Base-by-base conservation (phyloP, 2,329 filamentous ascomycete genomes). In the Xylariaceae sp. region DNA sequence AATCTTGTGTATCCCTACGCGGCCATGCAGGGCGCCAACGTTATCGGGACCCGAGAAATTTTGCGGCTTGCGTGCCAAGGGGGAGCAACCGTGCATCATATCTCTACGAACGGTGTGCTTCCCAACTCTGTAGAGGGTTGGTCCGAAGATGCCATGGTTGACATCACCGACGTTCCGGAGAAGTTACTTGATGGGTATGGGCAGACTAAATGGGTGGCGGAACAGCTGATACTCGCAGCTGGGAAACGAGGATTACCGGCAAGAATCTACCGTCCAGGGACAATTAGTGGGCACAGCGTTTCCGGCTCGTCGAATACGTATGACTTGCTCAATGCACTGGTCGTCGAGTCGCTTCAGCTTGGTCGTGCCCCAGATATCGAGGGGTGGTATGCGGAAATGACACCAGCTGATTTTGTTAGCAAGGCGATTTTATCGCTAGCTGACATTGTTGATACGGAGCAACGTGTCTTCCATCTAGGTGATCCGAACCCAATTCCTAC, bases 1-100 rank as follows among this genome's bases (percentile, higher is more conserved):
- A 91, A 91, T 67, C 75, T 93, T 42, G 88, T 93, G 0, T 92
- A 93, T 61, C 89, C 89, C 0, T 92, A 92, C 61, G 89, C 89
- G 35, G 87, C 88, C 0, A 75, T 93, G 60, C 81, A 88, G 47
- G 83, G 81, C 44, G 83, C 88, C 52, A 93, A 93, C 61, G 86
- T 93, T 2, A 84, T 83, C n/a, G 89, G 89, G n/a, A 92, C 89
- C 0, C 77, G 82, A 35, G 88, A 92, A 67, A 82, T 92, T 32
- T 72, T 93, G 45, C 86, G 89, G 36, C 76, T 93, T 21, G 89
- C 89, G 0, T 80, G 82, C 52, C 78, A 81, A 30, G 81, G 79
- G 20, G 85, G 85, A 10, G 87, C 88, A 1, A 91, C 89, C 0
- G 79, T 92, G 1, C 88, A 92, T 63, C 89, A 92, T 57, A 77